Percentiles rank a stretch among this genome's conserved stretches.
Evolutionary conservation across 1,284 basidiomycete genomes (phyloP).

Genomic region (Peniophora sp.): DNA sequence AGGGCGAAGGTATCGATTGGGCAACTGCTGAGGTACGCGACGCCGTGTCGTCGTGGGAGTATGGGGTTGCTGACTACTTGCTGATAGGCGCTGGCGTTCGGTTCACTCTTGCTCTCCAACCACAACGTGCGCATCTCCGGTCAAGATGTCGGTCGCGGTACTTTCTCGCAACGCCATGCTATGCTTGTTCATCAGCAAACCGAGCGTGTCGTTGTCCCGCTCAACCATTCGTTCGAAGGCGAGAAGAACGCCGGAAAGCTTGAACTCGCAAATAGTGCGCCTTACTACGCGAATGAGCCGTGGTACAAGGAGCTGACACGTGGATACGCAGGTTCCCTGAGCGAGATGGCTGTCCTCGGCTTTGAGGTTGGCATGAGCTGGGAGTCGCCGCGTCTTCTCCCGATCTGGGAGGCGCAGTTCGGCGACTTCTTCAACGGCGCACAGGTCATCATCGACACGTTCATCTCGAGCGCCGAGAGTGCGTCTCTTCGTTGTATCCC

Average conservation of each 20-base stretch:
- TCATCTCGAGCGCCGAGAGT: slow-evolving; percentile 79
- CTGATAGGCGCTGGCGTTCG: slow-evolving; percentile 74
- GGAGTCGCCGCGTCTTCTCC: slow-evolving; percentile 71
- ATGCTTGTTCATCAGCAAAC: slow-evolving; percentile 85
- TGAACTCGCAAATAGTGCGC: slow-evolving; percentile 80
- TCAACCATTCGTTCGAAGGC: slow-evolving; percentile 60
- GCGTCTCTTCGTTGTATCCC: slow-evolving; percentile 19
- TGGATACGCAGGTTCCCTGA: slow-evolving; percentile 59
- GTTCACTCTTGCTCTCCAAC: slow-evolving; percentile 73
- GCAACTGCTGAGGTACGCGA: slow-evolving; percentile 72
- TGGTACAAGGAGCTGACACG: neutral
- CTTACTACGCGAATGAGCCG: neutral
- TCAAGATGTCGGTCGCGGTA: slow-evolving; percentile 85
- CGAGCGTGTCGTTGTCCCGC: slow-evolving; percentile 69
- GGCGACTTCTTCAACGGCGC: slow-evolving; percentile 92
- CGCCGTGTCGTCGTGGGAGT: neutral
- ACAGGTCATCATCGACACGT: slow-evolving; percentile 84
- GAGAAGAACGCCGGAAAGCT: slow-evolving; percentile 44
- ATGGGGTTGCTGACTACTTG: neutral
- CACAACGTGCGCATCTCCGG: slow-evolving; percentile 80
- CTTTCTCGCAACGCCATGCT: slow-evolving; percentile 86
- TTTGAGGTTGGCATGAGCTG: slow-evolving; percentile 88
- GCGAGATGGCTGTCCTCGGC: slow-evolving; percentile 80
- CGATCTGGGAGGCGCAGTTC: slow-evolving; percentile 87
- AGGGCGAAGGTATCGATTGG: slow-evolving; percentile 73